Conservation (phyloP, 306 rosid genomes). For the Lathyrus aphaca region DNA sequence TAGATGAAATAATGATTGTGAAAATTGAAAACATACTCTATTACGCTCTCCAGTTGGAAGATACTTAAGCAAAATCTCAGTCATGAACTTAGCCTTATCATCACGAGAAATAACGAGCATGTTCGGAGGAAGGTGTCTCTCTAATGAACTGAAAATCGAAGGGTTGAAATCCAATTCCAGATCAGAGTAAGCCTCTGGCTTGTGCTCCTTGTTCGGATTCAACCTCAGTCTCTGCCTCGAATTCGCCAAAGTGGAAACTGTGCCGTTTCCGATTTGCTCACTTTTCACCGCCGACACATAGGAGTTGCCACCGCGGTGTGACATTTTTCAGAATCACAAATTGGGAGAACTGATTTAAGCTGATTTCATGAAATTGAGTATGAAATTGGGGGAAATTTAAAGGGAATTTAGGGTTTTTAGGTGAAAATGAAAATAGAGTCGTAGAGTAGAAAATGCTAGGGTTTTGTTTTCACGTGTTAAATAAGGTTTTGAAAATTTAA, state of each 20-base stretch:
- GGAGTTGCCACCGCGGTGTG: conserved; percentile 26
- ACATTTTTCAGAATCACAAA: conserved; percentile 20
- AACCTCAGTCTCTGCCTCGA: conserved; percentile 48
- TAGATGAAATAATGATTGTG: background rate
- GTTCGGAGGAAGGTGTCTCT: conserved; percentile 51
- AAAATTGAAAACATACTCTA: conserved; percentile 44
- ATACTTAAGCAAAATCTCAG: conserved; percentile 53
- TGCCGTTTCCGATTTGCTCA: conserved; percentile 34
- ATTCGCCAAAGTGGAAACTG: background rate
- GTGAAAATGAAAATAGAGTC: too few species aligned
- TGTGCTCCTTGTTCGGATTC: conserved; percentile 60
- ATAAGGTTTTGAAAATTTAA: too few species aligned
- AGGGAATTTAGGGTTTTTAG: conserved; percentile 11
- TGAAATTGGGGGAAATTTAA: background rate
- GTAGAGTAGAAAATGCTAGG: background rate
- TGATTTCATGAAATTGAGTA: background rate
- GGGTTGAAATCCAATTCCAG: conserved; percentile 51
- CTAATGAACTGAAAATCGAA: conserved; percentile 52
- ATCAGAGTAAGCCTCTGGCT: conserved; percentile 52
- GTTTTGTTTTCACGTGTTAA: background rate
- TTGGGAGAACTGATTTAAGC: background rate
- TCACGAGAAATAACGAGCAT: conserved; percentile 49
- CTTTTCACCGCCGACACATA: conserved; percentile 19
- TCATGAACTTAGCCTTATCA: conserved; percentile 56
- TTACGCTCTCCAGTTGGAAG: conserved; percentile 46